These are phyloP conservation scores for Aspergillus conjunctus DNA, from an alignment of 495 filamentous ascomycete species.

Conservation along the genomic window DNA sequence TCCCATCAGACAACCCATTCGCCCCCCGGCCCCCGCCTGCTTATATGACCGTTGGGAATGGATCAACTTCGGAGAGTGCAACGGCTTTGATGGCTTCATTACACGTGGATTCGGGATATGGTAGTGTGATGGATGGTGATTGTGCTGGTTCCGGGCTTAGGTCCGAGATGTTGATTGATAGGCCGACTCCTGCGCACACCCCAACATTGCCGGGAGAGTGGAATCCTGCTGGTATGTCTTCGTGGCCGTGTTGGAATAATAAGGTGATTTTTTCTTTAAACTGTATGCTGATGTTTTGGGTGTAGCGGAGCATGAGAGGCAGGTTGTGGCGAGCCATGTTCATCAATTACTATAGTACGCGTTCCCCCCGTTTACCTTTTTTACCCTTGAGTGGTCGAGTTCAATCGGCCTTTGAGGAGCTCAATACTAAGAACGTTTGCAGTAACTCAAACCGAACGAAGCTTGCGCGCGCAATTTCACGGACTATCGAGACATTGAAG, in stretches of 20 bases:
- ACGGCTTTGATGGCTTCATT: conserved; percentile 67
- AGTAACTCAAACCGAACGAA: conserved; percentile 89
- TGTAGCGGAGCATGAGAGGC: conserved; percentile 59
- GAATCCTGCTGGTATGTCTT: conserved; percentile 44
- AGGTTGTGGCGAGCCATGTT: conserved; percentile 67
- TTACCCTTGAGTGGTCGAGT: neutral
- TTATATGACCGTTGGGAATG: conserved; percentile 88
- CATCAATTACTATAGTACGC: conserved; percentile 69
- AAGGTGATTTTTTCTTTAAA: neutral
- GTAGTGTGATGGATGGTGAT: conserved; percentile 50
- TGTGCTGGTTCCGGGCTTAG: conserved; percentile 48
- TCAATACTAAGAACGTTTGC: conserved; percentile 37
- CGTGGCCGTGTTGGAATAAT: neutral
- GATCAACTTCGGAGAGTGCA: conserved; percentile 75
- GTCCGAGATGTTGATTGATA: conserved; percentile 66
- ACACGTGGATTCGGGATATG: conserved; percentile 88
- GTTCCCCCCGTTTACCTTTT: no score
- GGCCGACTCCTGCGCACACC: conserved; percentile 61
- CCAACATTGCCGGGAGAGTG: conserved; percentile 52
- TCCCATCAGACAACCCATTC: conserved; percentile 34
- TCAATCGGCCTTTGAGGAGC: neutral
- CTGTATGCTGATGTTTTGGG: conserved; percentile 11
- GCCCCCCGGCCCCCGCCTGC: conserved; percentile 50
- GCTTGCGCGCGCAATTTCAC: conserved; percentile 80
- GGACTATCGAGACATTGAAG: conserved; percentile 77